Evolutionary conservation across 495 filamentous ascomycete species (phyloP), one percentile per base, ranked within the genome.

Genomic region (Xylaria palmicola): DNA sequence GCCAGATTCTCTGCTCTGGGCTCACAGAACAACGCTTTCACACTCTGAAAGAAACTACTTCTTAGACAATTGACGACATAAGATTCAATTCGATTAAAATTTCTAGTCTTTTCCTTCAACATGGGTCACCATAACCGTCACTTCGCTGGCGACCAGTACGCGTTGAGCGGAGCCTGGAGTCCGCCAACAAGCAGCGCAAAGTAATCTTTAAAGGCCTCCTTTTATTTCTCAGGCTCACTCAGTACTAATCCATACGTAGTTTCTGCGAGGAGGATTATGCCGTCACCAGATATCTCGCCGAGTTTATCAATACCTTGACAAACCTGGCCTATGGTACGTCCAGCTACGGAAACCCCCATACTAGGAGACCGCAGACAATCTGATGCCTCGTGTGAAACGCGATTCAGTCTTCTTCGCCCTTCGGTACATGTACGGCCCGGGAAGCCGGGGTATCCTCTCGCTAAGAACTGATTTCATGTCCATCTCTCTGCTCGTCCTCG

Each of bases 251-350:
- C 9, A 10, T 8, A n/a, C n/a, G 7, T 34, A 56, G 53, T 24
- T 56, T 56, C 17, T 56, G 53, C 39, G 53, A 56, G 39, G 53
- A 84, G 70, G 83, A 86, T 66, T 84, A 84, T 64, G 71, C 74
- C n/a, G 63, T 86, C 45, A 81, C 77, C 2, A 48, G 66, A 40
- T 84, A 86, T 59, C 69, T 85, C 32, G 83, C 78, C 43, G 83
- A 86, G 58, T 80, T 85, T 67, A 74, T 85, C 70, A 85, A 84
- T 62, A 80, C 78, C 0, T 40, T 85, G n/a, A 82, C 76, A 4
- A 86, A 82, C 55, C 20, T 84, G 1, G 71, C 70, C 6, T 85
- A 85, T 62, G 54, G 80, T 81, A 72, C n/a, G 80, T 81, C 72
- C n/a, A 15, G 15, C 6, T n/a, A 37, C 27, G 37, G 1, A 56